Evolutionary conservation across 768 basidiomycete genomes (phyloP).

Genomic region (Clavulina sp.): DNA sequence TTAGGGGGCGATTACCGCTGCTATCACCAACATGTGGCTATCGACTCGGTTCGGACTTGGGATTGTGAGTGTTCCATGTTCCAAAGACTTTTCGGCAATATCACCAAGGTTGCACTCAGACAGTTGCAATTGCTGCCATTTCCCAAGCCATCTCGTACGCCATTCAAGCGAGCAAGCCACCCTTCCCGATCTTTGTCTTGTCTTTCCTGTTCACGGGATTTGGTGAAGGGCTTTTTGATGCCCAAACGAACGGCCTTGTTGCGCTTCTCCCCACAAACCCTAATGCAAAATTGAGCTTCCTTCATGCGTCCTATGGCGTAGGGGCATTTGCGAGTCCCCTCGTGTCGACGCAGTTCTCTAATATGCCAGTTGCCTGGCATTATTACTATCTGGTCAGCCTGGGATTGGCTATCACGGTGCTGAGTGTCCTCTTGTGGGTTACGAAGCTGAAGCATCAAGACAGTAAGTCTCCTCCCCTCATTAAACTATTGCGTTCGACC

Average conservation of each 20-base stretch:
- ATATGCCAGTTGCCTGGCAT: slow-evolving; percentile 46
- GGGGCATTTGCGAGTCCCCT: slow-evolving; percentile 39
- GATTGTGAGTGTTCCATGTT: no score
- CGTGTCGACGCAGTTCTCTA: slow-evolving; percentile 65
- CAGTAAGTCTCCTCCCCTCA: no score
- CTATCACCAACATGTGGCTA: slow-evolving; percentile 30
- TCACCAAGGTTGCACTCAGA: no score
- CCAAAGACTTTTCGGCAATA: no score
- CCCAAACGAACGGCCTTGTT: slow-evolving; percentile 31
- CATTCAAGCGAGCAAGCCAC: slow-evolving; percentile 26
- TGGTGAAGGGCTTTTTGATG: slow-evolving; percentile 32
- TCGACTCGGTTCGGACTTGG: slow-evolving; percentile 31
- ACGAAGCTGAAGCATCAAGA: no score
- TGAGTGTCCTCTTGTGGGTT: no score
- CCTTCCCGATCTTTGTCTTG: slow-evolving; percentile 29
- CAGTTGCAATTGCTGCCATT: slow-evolving; percentile 17
- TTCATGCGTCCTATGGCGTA: slow-evolving; percentile 26
- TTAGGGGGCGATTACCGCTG: slow-evolving; percentile 32
- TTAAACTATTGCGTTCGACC: no score
- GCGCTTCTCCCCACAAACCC: slow-evolving; percentile 26
- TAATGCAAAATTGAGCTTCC: slow-evolving; percentile 24
- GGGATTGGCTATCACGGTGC: slow-evolving; percentile 41
- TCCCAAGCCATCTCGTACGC: slow-evolving; percentile 19
- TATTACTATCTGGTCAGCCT: slow-evolving; percentile 61
- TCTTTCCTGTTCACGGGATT: slow-evolving; percentile 29